Percentiles rank a stretch among this genome's conserved stretches.
phyloP scores from a whole-genome alignment of 2,329 filamentous ascomycete species.

The Fusarium sp. region DNA sequence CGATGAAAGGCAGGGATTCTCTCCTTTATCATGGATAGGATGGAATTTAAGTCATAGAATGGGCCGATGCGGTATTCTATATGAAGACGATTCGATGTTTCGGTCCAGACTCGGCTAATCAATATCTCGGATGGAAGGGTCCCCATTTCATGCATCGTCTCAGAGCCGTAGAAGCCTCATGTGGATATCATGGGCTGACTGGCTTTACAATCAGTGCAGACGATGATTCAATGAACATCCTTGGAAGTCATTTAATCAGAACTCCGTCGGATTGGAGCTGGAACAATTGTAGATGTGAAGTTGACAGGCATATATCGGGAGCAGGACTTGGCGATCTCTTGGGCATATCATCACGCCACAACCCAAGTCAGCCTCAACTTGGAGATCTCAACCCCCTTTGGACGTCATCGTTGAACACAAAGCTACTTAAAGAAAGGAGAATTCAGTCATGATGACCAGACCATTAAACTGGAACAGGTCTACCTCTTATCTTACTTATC shows the following conservation, averaged over 20 bases:
- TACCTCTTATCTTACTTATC: slow-evolving; percentile 32
- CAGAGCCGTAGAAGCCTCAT: slow-evolving; percentile 1
- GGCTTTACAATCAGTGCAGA: background rate
- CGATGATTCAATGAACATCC: background rate
- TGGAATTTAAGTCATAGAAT: slow-evolving; percentile 1
- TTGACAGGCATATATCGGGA: background rate
- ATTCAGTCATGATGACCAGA: background rate
- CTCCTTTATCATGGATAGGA: background rate
- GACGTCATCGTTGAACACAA: background rate
- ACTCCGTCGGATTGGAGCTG: background rate
- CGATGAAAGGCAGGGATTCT: background rate
- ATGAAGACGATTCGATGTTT: slow-evolving; percentile 32
- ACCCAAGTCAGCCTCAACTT: slow-evolving; percentile 21
- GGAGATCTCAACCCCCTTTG: background rate
- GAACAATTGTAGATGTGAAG: background rate
- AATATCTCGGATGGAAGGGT: slow-evolving; percentile 40
- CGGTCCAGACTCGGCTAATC: slow-evolving; percentile 45
- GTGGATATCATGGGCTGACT: background rate
- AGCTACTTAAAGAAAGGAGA: background rate
- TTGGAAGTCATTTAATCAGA: no score
- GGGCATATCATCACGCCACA: background rate
- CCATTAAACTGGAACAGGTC: background rate
- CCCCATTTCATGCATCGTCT: slow-evolving; percentile 12
- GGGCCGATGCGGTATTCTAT: slow-evolving; percentile 6
- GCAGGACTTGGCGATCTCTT: slow-evolving; percentile 27